Evolutionary conservation across 306 rosid species (phyloP).

Genomic region (Myrica gale): DNA sequence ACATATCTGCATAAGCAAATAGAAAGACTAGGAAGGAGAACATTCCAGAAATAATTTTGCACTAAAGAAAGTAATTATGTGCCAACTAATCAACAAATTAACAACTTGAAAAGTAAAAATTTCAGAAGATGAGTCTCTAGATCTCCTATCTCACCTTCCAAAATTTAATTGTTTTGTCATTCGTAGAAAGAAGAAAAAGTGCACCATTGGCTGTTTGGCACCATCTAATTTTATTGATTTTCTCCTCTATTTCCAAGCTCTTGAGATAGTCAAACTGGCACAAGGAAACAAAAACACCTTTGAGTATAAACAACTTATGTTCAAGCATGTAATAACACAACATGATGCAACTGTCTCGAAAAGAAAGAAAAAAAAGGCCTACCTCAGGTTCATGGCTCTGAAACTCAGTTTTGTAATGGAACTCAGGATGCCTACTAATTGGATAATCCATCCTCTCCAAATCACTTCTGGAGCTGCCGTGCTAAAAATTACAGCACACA

Average conservation of each 20-base stretch:
- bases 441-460: slow-evolving; percentile 80
- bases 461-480: slow-evolving; percentile 80
- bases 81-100: slow-evolving; percentile 7
- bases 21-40: not conserved
- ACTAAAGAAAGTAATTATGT: not conserved
- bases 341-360: slow-evolving; percentile 12
- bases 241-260: slow-evolving; percentile 99
- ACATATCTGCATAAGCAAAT: not conserved
- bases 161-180: slow-evolving; percentile 91
- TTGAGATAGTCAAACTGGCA: slow-evolving; percentile 96
- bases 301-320: slow-evolving; percentile 21
- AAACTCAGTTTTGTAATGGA: slow-evolving; percentile 98
- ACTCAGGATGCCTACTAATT: slow-evolving; percentile 86
- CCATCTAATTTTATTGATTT: slow-evolving; percentile 99
- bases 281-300: slow-evolving; percentile 16
- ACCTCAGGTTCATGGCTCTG: slow-evolving; percentile 99
- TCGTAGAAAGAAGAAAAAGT: slow-evolving; percentile 86
- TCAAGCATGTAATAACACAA: slow-evolving; percentile 5
- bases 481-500: slow-evolving; percentile 45
- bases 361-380: slow-evolving; percentile 11
- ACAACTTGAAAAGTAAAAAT: slow-evolving; percentile 18
- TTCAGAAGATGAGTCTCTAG: slow-evolving; percentile 9
- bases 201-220: slow-evolving; percentile 97
- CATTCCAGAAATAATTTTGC: not conserved
- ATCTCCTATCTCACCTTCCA: slow-evolving; percentile 74